phyloP scores from a whole-genome alignment of 148 eudicot genomes.

The Rhododendron simsii region DNA sequence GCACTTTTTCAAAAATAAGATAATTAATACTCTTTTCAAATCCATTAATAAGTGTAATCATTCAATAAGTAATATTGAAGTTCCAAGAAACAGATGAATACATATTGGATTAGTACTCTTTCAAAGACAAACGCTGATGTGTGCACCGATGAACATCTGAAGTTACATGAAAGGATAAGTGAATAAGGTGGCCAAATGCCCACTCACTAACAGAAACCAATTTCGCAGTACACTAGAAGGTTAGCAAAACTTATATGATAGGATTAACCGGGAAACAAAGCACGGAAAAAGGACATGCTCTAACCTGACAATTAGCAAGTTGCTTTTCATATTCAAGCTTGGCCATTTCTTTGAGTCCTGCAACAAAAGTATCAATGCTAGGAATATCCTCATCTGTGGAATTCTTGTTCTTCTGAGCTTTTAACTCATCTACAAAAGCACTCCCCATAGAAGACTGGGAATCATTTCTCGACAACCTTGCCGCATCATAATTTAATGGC shows the following conservation, averaged over 20 bases:
- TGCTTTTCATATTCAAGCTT: constrained; percentile 70
- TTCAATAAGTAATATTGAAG: not conserved
- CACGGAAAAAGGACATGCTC: constrained; percentile 7
- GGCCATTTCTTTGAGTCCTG: constrained; percentile 79
- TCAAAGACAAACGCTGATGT: not conserved
- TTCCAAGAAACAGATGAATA: not conserved
- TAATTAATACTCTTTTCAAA: not conserved
- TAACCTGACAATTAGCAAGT: constrained; percentile 49
- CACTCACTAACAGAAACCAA: not conserved
- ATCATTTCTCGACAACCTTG: constrained; percentile 51
- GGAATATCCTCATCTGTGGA: constrained; percentile 65
- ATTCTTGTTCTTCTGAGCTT: constrained; percentile 31
- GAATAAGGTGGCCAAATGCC: not conserved
- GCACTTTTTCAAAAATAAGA: not conserved
- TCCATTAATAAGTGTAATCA: not conserved
- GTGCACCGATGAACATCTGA: not conserved
- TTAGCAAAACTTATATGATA: not conserved
- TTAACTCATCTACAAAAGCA: constrained; percentile 44
- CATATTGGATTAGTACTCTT: not conserved
- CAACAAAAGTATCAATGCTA: constrained; percentile 72
- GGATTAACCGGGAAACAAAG: not conserved
- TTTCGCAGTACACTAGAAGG: not conserved
- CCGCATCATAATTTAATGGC: constrained; percentile 44
- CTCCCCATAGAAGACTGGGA: constrained; percentile 69
- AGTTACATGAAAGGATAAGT: not conserved